Evolutionary conservation across 371 early-diverging fungal genomes (phyloP), one percentile per base, ranked within the genome.

Genomic region (Syncephalastrum monosporum): DNA sequence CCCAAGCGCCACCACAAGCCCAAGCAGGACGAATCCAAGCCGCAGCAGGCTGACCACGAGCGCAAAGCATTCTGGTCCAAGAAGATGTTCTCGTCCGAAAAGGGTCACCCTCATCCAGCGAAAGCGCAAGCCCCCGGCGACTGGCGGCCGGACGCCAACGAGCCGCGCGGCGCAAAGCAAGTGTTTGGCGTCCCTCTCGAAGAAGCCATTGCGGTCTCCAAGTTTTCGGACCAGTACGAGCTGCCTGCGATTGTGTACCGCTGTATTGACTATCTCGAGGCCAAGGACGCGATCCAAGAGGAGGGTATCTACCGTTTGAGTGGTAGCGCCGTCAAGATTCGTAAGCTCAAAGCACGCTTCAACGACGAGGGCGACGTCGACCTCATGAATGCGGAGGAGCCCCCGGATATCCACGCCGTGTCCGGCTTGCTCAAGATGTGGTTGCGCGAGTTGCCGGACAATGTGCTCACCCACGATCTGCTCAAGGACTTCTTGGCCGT

Each of bases 261-360:
- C 4, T 95, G 96, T 59, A 93, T 98, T 55, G 97, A 98, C 72
- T 98, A 90, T 58, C 70, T 98, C 47, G 97, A 98, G 58, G 82
- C 84, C 1, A 91, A 87, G 63, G 79, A 87, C 50, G 88, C 90
- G 15, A 74, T 79, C 47, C 59, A 79, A n/a, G 98, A 98, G 67
- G 97, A 97, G 75, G 98, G 98, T 10, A 91, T 98, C 25, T 98
- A 97, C 72, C 86, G 98, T 12, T 73, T 94, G 57, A 91, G 89
- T 38, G 98, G 98, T 21, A 86, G 89, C 24, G 67, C 86, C 6
- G 63, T 79, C 8, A 79, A 82, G 44, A 89, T 97, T 44, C 83
- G 86, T 53, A 55, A 45, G 23, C 72, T 98, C 55, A 92, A 91
- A 68, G 85, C 84, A 25, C 74, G 81, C 53, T 98, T 97, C 64